These are phyloP conservation scores for Alternaria viburni DNA, from an alignment of 2,329 filamentous ascomycete genomes.

Conservation along the genomic window DNA sequence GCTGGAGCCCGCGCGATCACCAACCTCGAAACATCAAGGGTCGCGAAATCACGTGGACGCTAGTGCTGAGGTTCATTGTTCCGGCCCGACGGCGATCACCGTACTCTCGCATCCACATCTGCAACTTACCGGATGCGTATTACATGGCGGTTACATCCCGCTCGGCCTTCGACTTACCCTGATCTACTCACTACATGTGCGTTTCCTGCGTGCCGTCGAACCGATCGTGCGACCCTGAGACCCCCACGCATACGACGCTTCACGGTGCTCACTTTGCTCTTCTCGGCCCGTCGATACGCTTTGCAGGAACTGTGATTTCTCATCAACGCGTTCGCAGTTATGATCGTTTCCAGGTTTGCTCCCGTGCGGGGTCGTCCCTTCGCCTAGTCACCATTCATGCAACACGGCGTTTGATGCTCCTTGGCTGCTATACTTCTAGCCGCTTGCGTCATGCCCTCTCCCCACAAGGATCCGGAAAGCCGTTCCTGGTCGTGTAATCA, in stretches of 20 bases:
- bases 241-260: conserved; percentile 1
- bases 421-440: conserved; percentile 1
- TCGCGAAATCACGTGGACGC: conserved; percentile 10
- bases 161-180: not conserved
- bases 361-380: not conserved
- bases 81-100: not conserved
- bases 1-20: not conserved
- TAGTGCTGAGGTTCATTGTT: not conserved
- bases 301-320: not conserved
- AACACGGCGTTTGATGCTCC: not conserved
- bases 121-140: conserved; percentile 8
- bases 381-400: not conserved
- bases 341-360: not conserved
- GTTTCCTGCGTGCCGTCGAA: conserved; percentile 16
- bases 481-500: conserved; percentile 5
- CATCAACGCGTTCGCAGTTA: not conserved
- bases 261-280: conserved; percentile 5
- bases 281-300: conserved; percentile 1
- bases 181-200: conserved; percentile 1
- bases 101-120: conserved; percentile 3
- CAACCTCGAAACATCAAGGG: not conserved
- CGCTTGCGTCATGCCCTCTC: not conserved
- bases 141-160: not conserved
- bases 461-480: not conserved
- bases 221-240: conserved; percentile 9